Evolutionary conservation across 768 basidiomycete genomes (phyloP), one percentile per base, ranked within the genome.

Genomic region (Crassisporium funariophilum): DNA sequence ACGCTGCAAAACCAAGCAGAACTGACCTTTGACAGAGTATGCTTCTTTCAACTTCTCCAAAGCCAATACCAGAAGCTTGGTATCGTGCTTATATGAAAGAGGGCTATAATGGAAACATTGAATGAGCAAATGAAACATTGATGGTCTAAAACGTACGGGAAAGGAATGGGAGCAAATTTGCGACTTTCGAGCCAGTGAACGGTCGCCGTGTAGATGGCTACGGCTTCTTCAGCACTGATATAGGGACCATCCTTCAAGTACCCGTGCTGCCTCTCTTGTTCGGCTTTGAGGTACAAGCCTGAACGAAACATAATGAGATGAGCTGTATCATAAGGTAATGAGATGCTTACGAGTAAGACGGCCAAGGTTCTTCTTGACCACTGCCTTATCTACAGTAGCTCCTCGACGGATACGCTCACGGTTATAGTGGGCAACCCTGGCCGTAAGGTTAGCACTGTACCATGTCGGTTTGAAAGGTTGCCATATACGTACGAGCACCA

Each of bases 161-260:
- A 99, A 29, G 97, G 97, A 58, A 99, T 99, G 2, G 97, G 95
- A 5, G 94, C 89, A 69, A 98, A 98, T 66, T 98, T 98, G 58
- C 95, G 82, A 59, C 88, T 92, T 69, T 99, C 97, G 17, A 99
- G 77, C 97, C 97, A 99, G 68, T 99, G 95, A 2, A 98, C 95
- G 0, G 95, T 98, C 8, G 95, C 92, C 0, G 95, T 95, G 69
- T 98, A 99, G 62, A 98, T 94, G 3, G 97, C 97, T 16, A 98
- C 95, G 42, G 95, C 97, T 63, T 98, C 97, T 66, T 98, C 97
- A 10, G 95, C 94, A 56, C 91, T 95, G 68, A 99, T 94, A 64
- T 99, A 98, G 5, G 97, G 97, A 41, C 97, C 97, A 67, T 99
- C 97, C 74, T 99, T 98, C 54, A 99, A 83, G 65, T 99, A 99